Evolutionary conservation across 2,329 filamentous ascomycete species (phyloP), one percentile per base, ranked within the genome.

Genomic region (Orbilia blumenaviensis): DNA sequence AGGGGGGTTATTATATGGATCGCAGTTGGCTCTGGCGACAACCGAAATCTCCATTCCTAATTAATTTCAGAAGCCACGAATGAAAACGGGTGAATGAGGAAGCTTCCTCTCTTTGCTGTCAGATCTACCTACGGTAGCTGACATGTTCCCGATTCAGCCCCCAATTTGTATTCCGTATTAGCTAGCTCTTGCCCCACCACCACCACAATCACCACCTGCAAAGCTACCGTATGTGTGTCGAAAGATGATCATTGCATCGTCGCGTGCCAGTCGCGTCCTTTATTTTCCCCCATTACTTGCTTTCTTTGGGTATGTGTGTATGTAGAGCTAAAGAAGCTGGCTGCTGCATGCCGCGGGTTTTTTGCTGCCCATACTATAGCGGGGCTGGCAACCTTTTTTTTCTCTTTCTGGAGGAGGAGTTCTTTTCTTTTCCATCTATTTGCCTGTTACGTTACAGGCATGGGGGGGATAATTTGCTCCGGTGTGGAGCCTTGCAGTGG

Each of bases 191-290:
- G 25, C 48, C 48, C 48, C 48, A 54, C 48, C 48, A 50, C 6
- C 23, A n/a, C n/a, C n/a, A n/a, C n/a, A n/a, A n/a, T n/a, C n/a
- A n/a, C n/a, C n/a, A n/a, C n/a, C n/a, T n/a, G n/a, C n/a, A 9
- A 27, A 12, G 23, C 25, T 52, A 32, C 52, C 38, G 32, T 32
- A n/a, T n/a, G n/a, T n/a, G n/a, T n/a, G n/a, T n/a, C n/a, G n/a
- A n/a, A 56, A 56, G 52, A 56, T 56, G 52, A 56, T 56, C 52
- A 56, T 56, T 56, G 29, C 52, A 56, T 56, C n/a, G n/a, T n/a
- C 52, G 52, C 32, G 52, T 56, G 52, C 52, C 32, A 16, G 52
- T 56, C 52, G 52, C 52, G 52, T 56, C 52, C n/a, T n/a, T n/a
- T n/a, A n/a, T n/a, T 56, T 56, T 36, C 9, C n/a, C n/a, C n/a